Base-by-base conservation (phyloP, 352 stramenopile species). In the Paralagenidium karlingii region DNA sequence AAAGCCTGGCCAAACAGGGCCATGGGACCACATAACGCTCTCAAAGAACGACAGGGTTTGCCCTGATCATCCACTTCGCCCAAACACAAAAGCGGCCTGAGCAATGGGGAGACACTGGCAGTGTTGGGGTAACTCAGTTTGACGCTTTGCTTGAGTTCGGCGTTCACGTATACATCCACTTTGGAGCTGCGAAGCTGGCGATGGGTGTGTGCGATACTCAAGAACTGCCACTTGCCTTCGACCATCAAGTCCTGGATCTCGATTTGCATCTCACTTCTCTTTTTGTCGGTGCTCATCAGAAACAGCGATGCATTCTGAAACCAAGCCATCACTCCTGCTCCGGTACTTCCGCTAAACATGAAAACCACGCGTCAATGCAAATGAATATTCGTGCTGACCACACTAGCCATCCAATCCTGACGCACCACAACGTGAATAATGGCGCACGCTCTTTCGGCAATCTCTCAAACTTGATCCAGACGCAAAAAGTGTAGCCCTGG, bases 181-280 rank as follows among this genome's bases (percentile, higher is more conserved):
- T 87, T 87, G 5, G 76, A 90, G 30, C 76, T 73, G 16, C 76
- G 73, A 32, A 90, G 76, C 49, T 85, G 76, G 2, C 76, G 68
- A 44, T 90, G 73, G n/a, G 70, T 86, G 63, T 90, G 76, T 26
- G 75, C 76, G 45, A 87, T 82, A 40, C 60, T 84, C 24, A 90
- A 47, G 40, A 86, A 87, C 42, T 90, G 76, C 76, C 76, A 87
- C 13, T 62, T 51, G 0, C 68, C 70, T 0, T 65, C 65, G 3
- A 70, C 83, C 21, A 86, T 58, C 16, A 83, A 55, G 41, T 84
- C 67, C 0, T 63, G 59, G 5, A 90, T 62, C 40, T 87, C 69
- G 12, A 83, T 64, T 34, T 84, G 68, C n/a, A 63, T 68, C 43
- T 86, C 76, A 56, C 87, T 90, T 41, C 83, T 87, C 47, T 82